Evolutionary conservation across 139 green algal genomes (phyloP).

Genomic region (Chlamydomonas sp.): DNA sequence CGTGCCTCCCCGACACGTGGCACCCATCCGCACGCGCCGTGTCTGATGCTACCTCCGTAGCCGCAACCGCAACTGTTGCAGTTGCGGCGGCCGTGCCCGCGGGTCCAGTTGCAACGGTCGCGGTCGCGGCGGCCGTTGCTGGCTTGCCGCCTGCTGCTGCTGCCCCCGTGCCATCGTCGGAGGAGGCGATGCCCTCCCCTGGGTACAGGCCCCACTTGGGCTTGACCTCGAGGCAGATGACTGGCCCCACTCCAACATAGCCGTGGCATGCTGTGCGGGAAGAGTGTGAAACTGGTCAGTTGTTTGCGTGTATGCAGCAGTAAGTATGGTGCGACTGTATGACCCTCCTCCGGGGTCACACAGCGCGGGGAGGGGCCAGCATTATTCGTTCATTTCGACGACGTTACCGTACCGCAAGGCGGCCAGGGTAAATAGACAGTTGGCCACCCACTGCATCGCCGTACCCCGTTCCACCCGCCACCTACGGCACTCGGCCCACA

Average conservation of each 20-base stretch:
- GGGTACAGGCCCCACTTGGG: conserved; percentile 75
- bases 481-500: not conserved
- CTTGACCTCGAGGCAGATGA: conserved; percentile 79
- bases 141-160: not conserved
- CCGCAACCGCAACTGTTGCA: too few relatives aligned
- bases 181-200: not conserved
- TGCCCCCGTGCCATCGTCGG: not conserved
- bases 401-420: too few relatives aligned
- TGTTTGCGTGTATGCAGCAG: not conserved
- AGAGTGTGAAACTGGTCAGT: not conserved
- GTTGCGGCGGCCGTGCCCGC: too few relatives aligned
- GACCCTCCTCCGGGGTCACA: too few relatives aligned
- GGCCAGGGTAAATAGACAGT: too few relatives aligned
- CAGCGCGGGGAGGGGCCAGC: too few relatives aligned
- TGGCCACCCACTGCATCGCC: too few relatives aligned
- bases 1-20: too few relatives aligned
- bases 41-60: too few relatives aligned
- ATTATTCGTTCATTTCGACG: too few relatives aligned
- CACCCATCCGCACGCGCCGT: too few relatives aligned
- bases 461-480: not conserved
- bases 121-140: conserved; percentile 36
- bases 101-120: too few relatives aligned
- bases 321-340: not conserved
- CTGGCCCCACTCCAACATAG: conserved; percentile 22
- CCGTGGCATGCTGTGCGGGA: not conserved